Evolutionary conservation across 1,284 basidiomycete species (phyloP), one percentile per base, ranked within the genome.

Genomic region (Tilletiopsis washingtonensis): DNA sequence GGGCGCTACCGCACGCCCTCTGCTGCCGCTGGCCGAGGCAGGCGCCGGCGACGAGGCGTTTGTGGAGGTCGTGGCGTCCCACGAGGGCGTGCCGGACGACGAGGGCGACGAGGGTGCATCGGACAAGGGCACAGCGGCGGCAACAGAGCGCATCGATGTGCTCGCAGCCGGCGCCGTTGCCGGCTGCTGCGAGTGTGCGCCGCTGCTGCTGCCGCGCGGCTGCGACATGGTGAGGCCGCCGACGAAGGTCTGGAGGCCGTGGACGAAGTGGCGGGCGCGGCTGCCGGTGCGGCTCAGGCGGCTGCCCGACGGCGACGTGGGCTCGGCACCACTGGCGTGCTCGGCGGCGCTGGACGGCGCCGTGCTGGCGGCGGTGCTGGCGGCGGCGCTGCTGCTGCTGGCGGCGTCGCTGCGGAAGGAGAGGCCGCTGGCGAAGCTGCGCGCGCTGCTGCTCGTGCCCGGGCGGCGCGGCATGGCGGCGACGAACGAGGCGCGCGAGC

Each of bases 211-310:
- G 32, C 14, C 11, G 20, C 43, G 2, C 43, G 39, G 19, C 43
- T 55, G 59, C 14, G 56, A 58, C 61, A 62, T 62, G n/a, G 54
- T 50, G 27, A 62, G 47, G 36, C 60, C 62, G 17, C 57, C 54
- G 51, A 64, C 62, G 23, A 64, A 57, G 1, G 62, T 62, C 43
- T 63, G 61, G 11, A 64, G 47, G 40, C 62, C 62, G 3, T 54
- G 57, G 14, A 64, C 61, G 45, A 64, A 62, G 9, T 56, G 53
- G 12, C 20, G 27, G 12, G 46, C 34, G 11, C 21, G 11, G 34
- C 34, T 41, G 42, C 17, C 11, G 42, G 14, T 5, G 17, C 34
- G 12, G n/a, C 20, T 21, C 5, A 17, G 5, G 23, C 20, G 19
- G 24, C 23, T 43, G 15, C 20, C 17, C n/a, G 42, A 26, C 17